Base-by-base conservation (phyloP, 352 stramenopile species). In the Phytopythium boreale region DNA sequence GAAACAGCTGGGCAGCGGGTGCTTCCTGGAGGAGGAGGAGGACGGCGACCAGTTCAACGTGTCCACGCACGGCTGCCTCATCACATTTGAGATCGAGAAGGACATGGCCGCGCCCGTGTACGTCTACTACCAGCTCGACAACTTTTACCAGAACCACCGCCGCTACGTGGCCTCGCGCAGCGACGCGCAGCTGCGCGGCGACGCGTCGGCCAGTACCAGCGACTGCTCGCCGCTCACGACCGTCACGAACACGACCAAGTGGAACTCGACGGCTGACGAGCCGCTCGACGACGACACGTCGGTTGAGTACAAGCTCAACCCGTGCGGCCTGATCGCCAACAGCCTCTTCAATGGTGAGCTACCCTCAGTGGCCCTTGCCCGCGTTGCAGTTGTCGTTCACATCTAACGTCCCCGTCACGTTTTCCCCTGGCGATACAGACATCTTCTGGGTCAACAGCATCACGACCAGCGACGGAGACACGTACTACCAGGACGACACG, bases 61-160 rank as follows among this genome's bases (percentile, higher is more conserved):
- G 59, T 59, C 70, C 0, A 49, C 66, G 56, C 78, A 77, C 66
- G 84, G 84, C 59, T 95, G 87, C 60, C 69, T 89, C 29, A 79
- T 98, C 63, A 92, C 76, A 11, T 93, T 99, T 55, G 79, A 80
- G 2, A 83, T 98, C 64, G 71, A 87, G 27, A 82, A 97, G 60
- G 82, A 99, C 62, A 98, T 99, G 93, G 78, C 97, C 55, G 91
- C 92, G 56, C 97, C 97, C 5, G 84, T 99, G 46, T 97, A 98
- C 68, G 79, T 99, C 8, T 98, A 99, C 83, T 99, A 99, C 73
- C 92, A 99, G 78, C 76, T 99, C 34, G 88, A 96, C 66, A 99
- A 99, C 78, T 99, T 99, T 77, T 99, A 99, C 82, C 97, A 99
- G 84, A 99, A 99, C 80, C 97, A 99, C 78, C 84, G 96, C 37